phyloP scores from a whole-genome alignment of 2,329 filamentous ascomycete genomes.

The Aspergillus alliaceus region DNA sequence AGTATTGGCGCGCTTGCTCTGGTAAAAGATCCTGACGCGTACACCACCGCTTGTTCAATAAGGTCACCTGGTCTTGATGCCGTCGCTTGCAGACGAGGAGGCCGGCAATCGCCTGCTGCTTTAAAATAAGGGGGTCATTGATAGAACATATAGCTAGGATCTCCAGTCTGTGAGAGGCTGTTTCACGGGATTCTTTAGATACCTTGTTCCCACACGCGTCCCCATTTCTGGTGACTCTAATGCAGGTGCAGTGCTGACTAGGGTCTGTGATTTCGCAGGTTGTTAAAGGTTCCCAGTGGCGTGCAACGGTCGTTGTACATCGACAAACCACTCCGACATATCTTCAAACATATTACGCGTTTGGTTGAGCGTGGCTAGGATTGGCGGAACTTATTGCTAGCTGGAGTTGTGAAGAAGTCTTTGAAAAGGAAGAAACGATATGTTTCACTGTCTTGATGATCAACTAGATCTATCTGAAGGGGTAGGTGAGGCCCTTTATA shows the following conservation, averaged over 20 bases:
- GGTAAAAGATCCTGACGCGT: background rate
- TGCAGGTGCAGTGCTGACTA: background rate
- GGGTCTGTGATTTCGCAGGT: background rate
- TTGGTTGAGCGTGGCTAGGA: too few relatives aligned
- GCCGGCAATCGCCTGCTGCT: background rate
- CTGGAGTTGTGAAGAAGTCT: too few relatives aligned
- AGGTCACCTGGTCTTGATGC: background rate
- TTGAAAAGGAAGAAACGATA: too few relatives aligned
- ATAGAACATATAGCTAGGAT: background rate
- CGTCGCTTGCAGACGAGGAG: background rate
- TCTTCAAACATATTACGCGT: too few relatives aligned
- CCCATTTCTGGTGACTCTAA: background rate
- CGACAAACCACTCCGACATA: too few relatives aligned
- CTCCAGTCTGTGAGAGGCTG: background rate
- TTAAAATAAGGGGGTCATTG: background rate
- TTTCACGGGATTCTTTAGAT: background rate
- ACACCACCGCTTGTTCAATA: background rate
- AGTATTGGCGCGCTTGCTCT: background rate
- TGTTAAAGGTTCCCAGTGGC: background rate
- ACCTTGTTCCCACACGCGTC: background rate
- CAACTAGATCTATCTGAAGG: too few relatives aligned
- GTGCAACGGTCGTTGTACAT: too few relatives aligned
- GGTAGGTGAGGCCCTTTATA: too few relatives aligned
- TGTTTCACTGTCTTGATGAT: too few relatives aligned
- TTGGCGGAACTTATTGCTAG: too few relatives aligned